Base-by-base conservation (phyloP, 2,329 filamentous ascomycete genomes). In the Colletotrichum endophyticum region DNA sequence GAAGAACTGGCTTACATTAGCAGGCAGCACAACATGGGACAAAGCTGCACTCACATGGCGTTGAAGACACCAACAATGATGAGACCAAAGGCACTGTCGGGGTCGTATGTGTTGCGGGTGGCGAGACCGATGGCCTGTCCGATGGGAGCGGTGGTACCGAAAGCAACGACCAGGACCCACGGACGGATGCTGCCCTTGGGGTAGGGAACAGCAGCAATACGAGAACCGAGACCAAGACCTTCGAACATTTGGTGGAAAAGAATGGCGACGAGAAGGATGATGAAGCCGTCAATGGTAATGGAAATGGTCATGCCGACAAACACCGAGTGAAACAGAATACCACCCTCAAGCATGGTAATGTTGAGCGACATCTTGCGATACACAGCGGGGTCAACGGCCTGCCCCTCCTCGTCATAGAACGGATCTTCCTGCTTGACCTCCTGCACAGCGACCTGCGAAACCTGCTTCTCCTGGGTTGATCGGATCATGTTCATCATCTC, bases 271-370 rank as follows among this genome's bases (percentile, higher is more conserved):
- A 95, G 87, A 6, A 95, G 88, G 30, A 95, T 87, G 72, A 93
- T 84, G 82, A 94, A 95, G 6, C 92, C 90, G 2, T 94, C 91
- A 2, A 91, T 91, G 25, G 93, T 93, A 78, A 95, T 93, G 30
- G 92, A 93, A 30, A 95, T 85, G 0, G 94, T 94, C 88, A 95
- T 94, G 74, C 93, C 93, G 73, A 95, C 93, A 82, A 95, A 95
- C 75, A 96, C 90, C 77, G 92, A 94, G 85, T 96, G 94, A 82
- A 96, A 96, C 13, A 96, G 87, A 78, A 96, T 96, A 77, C 94
- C 94, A 73, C 94, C 93, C 83, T 96, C 94, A 7, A 96, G 89
- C 4, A 96, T 89, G 6, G 94, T 90, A 79, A 95, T 95, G 84
- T 96, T 94, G 80, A 95, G 88, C 4, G 94, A 90, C 83, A 93